These are phyloP conservation scores for Castanospermum australe DNA, from an alignment of 306 rosid genomes.

Conservation along the genomic window DNA sequence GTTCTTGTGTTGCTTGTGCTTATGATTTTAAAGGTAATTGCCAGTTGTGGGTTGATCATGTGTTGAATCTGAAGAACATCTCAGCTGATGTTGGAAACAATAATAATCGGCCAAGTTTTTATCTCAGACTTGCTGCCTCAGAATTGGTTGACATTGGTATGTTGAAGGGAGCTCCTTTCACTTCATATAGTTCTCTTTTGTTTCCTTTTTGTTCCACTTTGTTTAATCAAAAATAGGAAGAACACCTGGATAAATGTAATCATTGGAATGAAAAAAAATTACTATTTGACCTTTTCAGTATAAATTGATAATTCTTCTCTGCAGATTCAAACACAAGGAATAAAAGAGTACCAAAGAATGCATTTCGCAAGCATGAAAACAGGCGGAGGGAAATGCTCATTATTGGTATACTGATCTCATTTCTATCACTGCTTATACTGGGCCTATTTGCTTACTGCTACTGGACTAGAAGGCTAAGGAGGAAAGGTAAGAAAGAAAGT, in stretches of 20 bases:
- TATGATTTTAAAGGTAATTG: not conserved
- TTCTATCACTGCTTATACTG: not conserved
- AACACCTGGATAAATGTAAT: no score
- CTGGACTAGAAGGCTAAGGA: not conserved
- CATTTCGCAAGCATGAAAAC: not conserved
- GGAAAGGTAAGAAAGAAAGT: constrained; percentile 19
- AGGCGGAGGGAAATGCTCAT: not conserved
- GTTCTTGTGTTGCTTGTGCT: constrained; percentile 16
- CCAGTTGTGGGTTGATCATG: not conserved
- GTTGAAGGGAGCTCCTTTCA: not conserved
- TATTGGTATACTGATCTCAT: not conserved
- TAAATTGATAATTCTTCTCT: not conserved
- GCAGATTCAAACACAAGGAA: not conserved
- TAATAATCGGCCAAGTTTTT: not conserved
- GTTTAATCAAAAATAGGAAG: no score
- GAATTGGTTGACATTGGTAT: not conserved
- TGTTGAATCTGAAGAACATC: not conserved
- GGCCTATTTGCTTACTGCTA: not conserved
- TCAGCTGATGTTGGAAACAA: not conserved
- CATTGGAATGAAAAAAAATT: not conserved
- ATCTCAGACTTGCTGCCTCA: constrained; percentile 11
- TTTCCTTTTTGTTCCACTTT: no score
- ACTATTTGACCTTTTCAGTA: not conserved
- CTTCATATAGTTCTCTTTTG: not conserved
- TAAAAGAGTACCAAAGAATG: not conserved